These are phyloP conservation scores for Pulicaria dysenterica DNA, from an alignment of 129 eudicot species.

Conservation along the genomic window DNA sequence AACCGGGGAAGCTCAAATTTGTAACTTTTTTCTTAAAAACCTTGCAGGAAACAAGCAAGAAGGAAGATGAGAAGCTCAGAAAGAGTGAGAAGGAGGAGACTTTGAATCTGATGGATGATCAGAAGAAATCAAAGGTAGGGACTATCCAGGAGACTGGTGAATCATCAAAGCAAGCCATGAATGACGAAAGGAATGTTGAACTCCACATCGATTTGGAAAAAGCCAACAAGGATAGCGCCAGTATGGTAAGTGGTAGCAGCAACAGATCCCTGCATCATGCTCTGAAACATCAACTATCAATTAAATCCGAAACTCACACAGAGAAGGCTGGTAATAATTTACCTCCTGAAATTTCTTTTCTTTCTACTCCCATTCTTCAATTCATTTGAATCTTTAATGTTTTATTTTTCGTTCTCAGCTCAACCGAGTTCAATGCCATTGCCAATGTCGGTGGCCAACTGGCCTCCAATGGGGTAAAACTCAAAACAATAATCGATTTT, in stretches of 20 bases:
- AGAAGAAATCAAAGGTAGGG: constrained; percentile 36
- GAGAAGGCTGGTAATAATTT: constrained; percentile 62
- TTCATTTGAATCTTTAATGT: background rate
- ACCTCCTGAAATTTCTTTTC: background rate
- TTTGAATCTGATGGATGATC: constrained; percentile 28
- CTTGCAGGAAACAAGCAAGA: constrained; percentile 43
- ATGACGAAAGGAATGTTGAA: constrained; percentile 48
- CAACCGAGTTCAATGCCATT: constrained; percentile 71
- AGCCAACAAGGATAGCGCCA: constrained; percentile 42
- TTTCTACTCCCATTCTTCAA: constrained; percentile 19
- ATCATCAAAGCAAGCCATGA: constrained; percentile 30
- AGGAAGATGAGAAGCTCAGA: constrained; percentile 39
- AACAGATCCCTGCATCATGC: constrained; percentile 44
- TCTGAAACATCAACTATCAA: constrained; percentile 51
- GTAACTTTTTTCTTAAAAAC: background rate
- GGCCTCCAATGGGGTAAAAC: constrained; percentile 98
- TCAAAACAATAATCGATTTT: background rate
- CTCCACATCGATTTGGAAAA: constrained; percentile 65
- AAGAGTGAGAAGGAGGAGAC: constrained; percentile 39
- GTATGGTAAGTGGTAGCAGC: constrained; percentile 30
- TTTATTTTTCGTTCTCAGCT: constrained; percentile 41
- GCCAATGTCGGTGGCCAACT: constrained; percentile 75
- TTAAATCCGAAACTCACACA: constrained; percentile 48
- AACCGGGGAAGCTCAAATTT: background rate
- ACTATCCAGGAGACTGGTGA: constrained; percentile 44